Conservation (phyloP, 2,329 filamentous ascomycete species). For the Paecilomyces formosus region DNA sequence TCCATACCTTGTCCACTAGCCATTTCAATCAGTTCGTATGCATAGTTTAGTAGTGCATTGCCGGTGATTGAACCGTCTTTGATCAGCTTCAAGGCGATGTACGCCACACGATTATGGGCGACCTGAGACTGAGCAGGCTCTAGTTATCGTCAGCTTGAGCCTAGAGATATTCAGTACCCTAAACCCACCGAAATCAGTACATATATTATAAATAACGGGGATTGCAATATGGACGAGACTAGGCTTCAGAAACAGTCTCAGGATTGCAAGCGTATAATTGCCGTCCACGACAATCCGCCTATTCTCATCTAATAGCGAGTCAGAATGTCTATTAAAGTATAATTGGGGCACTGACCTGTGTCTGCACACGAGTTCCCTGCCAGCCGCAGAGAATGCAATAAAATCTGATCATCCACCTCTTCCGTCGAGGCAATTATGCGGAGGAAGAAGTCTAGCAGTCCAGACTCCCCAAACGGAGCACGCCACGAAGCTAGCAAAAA, state of each 20-base stretch:
- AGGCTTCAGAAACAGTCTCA: slow-evolving; percentile 25
- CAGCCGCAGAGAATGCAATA: slow-evolving; percentile 35
- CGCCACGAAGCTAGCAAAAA: slow-evolving; percentile 30
- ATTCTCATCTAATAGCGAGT: slow-evolving; percentile 31
- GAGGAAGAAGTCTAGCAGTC: slow-evolving; percentile 36
- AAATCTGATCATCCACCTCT: slow-evolving; percentile 18
- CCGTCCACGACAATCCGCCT: slow-evolving; percentile 30
- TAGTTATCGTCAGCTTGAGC: slow-evolving; percentile 15
- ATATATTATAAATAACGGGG: slow-evolving; percentile 40
- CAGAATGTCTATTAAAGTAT: slow-evolving; percentile 1
- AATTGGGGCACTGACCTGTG: slow-evolving; percentile 21
- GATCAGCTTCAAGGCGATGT: slow-evolving; percentile 29
- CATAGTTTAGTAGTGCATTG: slow-evolving; percentile 26
- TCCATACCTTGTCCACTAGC: slow-evolving; percentile 31
- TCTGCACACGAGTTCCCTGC: slow-evolving; percentile 41
- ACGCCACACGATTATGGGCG: slow-evolving; percentile 27
- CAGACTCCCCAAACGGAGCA: slow-evolving; percentile 28
- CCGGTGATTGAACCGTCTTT: slow-evolving; percentile 22
- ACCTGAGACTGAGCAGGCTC: slow-evolving; percentile 33
- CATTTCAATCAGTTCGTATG: slow-evolving; percentile 34
- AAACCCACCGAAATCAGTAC: slow-evolving; percentile 35
- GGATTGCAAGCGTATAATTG: slow-evolving; percentile 31
- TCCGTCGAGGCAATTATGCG: slow-evolving; percentile 26
- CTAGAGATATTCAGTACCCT: neutral
- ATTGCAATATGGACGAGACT: slow-evolving; percentile 32